Percentiles rank a stretch among this genome's conserved stretches.
Conservation (phyloP, 805 yeast species). For the Monosporozyma siamensis region DNA sequence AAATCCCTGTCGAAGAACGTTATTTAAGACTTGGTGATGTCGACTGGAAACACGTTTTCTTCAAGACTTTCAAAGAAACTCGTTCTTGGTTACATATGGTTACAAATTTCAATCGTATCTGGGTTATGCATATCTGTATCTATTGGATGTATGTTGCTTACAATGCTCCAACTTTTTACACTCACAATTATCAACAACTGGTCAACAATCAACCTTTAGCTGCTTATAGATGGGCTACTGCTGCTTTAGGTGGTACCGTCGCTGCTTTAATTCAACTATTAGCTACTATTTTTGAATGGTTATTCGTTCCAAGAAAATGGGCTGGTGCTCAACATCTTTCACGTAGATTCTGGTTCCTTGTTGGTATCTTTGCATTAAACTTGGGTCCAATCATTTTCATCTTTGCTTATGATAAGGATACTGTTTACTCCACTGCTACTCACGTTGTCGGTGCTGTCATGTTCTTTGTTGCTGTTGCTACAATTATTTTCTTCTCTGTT, state of each 20-base stretch:
- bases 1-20: constrained; percentile 83
- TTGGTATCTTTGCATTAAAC: constrained; percentile 57
- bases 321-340: constrained; percentile 97
- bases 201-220: constrained; percentile 79
- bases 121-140: constrained; percentile 84
- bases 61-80: constrained; percentile 90
- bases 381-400: constrained; percentile 82
- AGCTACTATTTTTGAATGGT: constrained; percentile 90
- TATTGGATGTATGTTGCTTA: constrained; percentile 95
- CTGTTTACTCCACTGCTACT: constrained; percentile 61
- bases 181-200: constrained; percentile 75
- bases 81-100: constrained; percentile 96
- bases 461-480: constrained; percentile 79
- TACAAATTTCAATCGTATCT: constrained; percentile 94
- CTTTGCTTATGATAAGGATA: constrained; percentile 68
- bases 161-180: constrained; percentile 86
- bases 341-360: constrained; percentile 73
- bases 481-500: constrained; percentile 75
- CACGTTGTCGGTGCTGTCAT: constrained; percentile 73
- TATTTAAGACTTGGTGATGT: constrained; percentile 84
- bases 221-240: constrained; percentile 87
- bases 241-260: constrained; percentile 85
- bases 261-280: constrained; percentile 72
- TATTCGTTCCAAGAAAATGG: constrained; percentile 95
- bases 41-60: constrained; percentile 83